Base-by-base conservation (phyloP, 305 asterid species). In the Coffea humblotiana region DNA sequence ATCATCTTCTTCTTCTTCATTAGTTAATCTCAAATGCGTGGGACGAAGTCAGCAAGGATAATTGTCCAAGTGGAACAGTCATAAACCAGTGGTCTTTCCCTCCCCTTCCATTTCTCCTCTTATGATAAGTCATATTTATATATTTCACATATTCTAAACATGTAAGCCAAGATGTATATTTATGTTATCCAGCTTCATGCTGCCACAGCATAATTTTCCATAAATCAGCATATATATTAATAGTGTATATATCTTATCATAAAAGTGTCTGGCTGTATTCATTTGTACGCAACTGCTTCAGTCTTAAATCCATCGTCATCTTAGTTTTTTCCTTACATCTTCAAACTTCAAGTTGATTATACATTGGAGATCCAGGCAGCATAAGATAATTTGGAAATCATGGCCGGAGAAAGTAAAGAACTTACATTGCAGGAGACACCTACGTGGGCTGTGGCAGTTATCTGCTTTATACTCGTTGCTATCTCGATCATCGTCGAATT, bases 401-500 rank as follows among this genome's bases (percentile, higher is more conserved):
- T 75, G 78, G 70, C 78, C 58, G 78, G 71, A 2, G 78, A 58
- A 19, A 21, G n/a, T 23, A 25, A 48, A 0, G 71, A 60, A 37
- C 78, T 71, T 6, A 23, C 83, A 15, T 54, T 93, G 87, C 91
- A 92, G 87, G 83, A 82, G 45, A 93, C 98, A 6, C 87, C 98
- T 16, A 93, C 98, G 13, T 93, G 98, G 98, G 96, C 91, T 0
- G 92, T 93, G 47, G 93, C 97, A 7, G 90, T 83, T 27, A 85
- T 93, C 35, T 91, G 90, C 84, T 92, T 92, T 76, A 83, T 89
- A 11, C 75, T 93, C 84, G 88, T 93, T 51, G 97, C 90, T 8
- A 85, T 90, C 61, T 93, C 98, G 3, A 82, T 93, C 64, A 72
- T 85, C 61, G 87, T 93, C 76, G 98, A 93, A 68, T 84, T 86